Evolutionary conservation across 2,329 filamentous ascomycete genomes (phyloP), one percentile per base, ranked within the genome.

Genomic region (Penicillium sclerotiorum): DNA sequence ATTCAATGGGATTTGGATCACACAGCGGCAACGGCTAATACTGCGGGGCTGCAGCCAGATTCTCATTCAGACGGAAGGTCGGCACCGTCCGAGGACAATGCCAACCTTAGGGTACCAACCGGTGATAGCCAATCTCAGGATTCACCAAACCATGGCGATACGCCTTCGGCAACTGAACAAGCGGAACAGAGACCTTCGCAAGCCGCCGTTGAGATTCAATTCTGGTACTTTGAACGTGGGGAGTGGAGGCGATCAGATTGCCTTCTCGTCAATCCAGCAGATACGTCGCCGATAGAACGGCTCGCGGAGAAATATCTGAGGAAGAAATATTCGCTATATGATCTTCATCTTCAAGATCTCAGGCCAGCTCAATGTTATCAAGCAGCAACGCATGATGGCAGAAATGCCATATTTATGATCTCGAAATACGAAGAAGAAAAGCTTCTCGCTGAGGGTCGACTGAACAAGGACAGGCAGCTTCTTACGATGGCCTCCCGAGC

Each of bases 291-390:
- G n/a, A 27, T 57, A 25, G 49, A 54, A 35, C 21, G 36, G 48
- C 20, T 52, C n/a, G 39, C 44, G 8, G n/a, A 44, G 22, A 57
- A 57, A 30, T 57, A 57, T 50, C 45, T 38, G 40, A 45, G 21
- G 52, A 57, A 57, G 17, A 28, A 48, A 15, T 52, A 54, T 45
- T 54, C 46, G 20, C 44, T 57, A 15, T 57, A 57, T 32, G 27
- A 54, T 49, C n/a, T 13, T 17, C 35, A 56, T 38, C 17, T 52
- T 17, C 21, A 52, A 20, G 50, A 32, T 23, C n/a, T 53, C 11
- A 50, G 47, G 15, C 53, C 30, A 17, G 28, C 35, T 35, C 27
- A 53, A 46, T 56, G 32, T 38, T 55, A 45, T 39, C 36, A 32
- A 12, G 20, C 33, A 47, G 48, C 46, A 12, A 55, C 44, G 20